phyloP scores from a whole-genome alignment of 768 basidiomycete genomes.

The Piloderma croceum region DNA sequence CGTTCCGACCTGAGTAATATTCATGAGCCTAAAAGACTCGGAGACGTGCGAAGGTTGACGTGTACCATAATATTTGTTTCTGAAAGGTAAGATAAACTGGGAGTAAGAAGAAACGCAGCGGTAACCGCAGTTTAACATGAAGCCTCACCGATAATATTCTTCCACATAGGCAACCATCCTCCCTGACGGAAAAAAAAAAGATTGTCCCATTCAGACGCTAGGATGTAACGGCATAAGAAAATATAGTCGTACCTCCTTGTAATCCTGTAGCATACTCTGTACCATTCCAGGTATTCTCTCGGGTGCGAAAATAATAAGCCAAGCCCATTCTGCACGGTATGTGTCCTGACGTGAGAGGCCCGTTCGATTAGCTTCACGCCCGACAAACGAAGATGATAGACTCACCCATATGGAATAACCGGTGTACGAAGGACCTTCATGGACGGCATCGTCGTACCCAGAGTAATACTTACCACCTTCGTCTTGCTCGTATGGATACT shows the following conservation, averaged over 20 bases:
- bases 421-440: conserved; percentile 65
- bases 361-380: not conserved
- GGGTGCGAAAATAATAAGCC: conserved; percentile 71
- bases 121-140: not conserved
- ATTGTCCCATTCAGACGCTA: too few relatives aligned
- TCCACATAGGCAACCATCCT: conserved; percentile 90
- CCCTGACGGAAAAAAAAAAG: conserved; percentile 32
- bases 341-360: conserved; percentile 50
- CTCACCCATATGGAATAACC: conserved; percentile 78
- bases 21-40: not conserved
- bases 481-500: conserved; percentile 76
- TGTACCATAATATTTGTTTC: conserved; percentile 82
- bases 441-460: conserved; percentile 63
- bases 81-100: conserved; percentile 7
- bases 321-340: conserved; percentile 74
- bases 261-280: conserved; percentile 76
- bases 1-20: conserved; percentile 52
- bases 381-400: not conserved
- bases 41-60: not conserved
- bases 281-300: conserved; percentile 75
- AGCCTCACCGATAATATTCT: conserved; percentile 62
- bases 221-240: too few relatives aligned
- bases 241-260: conserved; percentile 42
- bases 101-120: not conserved
- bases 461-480: conserved; percentile 70